Evolutionary conservation across 495 filamentous ascomycete species (phyloP).

Genomic region (Staphylotrichum tortipilum): DNA sequence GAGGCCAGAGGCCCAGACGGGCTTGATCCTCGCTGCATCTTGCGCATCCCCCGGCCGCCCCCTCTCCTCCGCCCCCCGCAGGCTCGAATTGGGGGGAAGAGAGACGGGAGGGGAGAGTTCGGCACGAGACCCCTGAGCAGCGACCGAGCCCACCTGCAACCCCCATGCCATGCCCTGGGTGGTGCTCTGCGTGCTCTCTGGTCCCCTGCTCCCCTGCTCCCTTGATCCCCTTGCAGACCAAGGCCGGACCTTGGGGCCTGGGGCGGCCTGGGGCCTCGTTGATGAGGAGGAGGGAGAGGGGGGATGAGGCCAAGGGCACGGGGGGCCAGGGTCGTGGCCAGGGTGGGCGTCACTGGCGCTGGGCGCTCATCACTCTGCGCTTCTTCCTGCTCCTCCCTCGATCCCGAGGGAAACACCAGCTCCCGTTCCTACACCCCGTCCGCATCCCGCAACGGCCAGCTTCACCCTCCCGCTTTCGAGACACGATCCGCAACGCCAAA

Average conservation of each 20-base stretch:
- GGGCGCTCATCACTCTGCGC: background rate
- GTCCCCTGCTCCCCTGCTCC: too few species aligned
- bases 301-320: too few species aligned
- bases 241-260: too few species aligned
- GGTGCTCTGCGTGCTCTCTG: too few species aligned
- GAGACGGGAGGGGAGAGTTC: conserved; percentile 4
- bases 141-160: background rate
- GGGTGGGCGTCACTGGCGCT: conserved; percentile 2
- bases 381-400: conserved; percentile 3
- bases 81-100: too few species aligned
- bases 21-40: conserved; percentile 21
- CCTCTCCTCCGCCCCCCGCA: conserved; percentile 3
- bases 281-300: too few species aligned
- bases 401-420: background rate
- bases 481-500: conserved; percentile 39
- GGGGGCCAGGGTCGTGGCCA: conserved; percentile 5
- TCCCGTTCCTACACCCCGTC: background rate
- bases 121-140: conserved; percentile 10
- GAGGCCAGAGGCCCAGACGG: background rate
- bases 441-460: background rate
- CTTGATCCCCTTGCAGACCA: too few species aligned
- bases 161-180: too few species aligned
- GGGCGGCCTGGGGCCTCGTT: too few species aligned
- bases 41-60: conserved; percentile 18
- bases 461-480: conserved; percentile 25